Percentiles rank a stretch among this genome's conserved stretches.
phyloP scores from a whole-genome alignment of 805 yeast genomes.

The Metschnikowia corniflorae region DNA sequence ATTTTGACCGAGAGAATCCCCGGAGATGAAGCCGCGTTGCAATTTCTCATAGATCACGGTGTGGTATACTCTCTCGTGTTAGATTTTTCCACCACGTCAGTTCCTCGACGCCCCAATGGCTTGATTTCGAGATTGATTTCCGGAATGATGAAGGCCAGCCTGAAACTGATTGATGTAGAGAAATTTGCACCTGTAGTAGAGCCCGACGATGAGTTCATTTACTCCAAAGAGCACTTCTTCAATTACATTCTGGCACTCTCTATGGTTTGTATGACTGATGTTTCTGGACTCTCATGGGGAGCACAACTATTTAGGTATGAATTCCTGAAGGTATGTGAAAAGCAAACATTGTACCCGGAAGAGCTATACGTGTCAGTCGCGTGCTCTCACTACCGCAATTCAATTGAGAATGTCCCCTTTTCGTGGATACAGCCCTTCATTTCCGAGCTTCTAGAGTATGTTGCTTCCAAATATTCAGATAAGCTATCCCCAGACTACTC shows the following conservation, averaged over 20 bases:
- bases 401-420: constrained; percentile 5
- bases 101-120: not conserved
- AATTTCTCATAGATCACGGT: not conserved
- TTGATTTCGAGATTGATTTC: not conserved
- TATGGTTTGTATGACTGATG: not conserved
- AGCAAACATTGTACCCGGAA: not conserved
- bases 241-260: not conserved
- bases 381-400: not conserved
- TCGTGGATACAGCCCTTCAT: constrained; percentile 5
- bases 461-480: constrained; percentile 1
- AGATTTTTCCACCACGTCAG: not conserved
- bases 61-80: not conserved
- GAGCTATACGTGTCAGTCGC: not conserved
- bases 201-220: not conserved
- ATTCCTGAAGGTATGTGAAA: constrained; percentile 1
- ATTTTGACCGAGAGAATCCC: not conserved
- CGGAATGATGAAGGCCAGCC: not conserved
- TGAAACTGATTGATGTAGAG: not conserved
- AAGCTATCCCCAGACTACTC: not conserved
- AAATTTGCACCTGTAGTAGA: constrained; percentile 2
- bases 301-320: not conserved
- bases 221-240: not conserved
- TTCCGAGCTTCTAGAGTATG: constrained; percentile 2
- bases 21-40: constrained; percentile 1
- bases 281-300: constrained; percentile 6